Percentiles rank a stretch among this genome's conserved stretches.
These are phyloP conservation scores for Calonectria hawksworthii DNA, from an alignment of 2,329 filamentous ascomycete species.

Conservation along the genomic window DNA sequence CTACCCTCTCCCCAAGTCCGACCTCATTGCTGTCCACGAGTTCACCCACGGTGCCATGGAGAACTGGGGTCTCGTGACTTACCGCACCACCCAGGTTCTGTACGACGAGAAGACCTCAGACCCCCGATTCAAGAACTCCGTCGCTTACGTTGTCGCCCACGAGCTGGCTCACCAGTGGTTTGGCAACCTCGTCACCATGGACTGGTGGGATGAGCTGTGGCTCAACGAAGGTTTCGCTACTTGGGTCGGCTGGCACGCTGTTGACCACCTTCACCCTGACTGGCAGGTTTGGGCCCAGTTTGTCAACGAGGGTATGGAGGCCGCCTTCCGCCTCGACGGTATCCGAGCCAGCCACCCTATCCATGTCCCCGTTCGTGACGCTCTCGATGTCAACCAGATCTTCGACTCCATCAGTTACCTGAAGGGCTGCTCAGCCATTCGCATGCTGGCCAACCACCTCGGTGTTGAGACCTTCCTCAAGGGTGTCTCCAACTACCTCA, in stretches of 20 bases:
- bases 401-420: slow-evolving; percentile 98
- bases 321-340: slow-evolving; percentile 89
- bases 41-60: slow-evolving; percentile 93
- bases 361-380: slow-evolving; percentile 93
- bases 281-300: slow-evolving; percentile 99
- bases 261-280: slow-evolving; percentile 92
- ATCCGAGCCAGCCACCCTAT: slow-evolving; percentile 95
- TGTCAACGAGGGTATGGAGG: slow-evolving; percentile 94
- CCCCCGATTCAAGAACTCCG: slow-evolving; percentile 89
- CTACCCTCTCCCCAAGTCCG: slow-evolving; percentile 92
- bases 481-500: slow-evolving; percentile 91
- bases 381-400: slow-evolving; percentile 96
- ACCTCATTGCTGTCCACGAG: slow-evolving; percentile 92
- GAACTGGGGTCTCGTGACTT: slow-evolving; percentile 97
- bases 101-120: slow-evolving; percentile 95
- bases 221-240: slow-evolving; percentile 97
- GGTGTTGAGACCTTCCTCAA: slow-evolving; percentile 90
- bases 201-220: slow-evolving; percentile 96
- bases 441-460: slow-evolving; percentile 94
- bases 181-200: slow-evolving; percentile 95
- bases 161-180: slow-evolving; percentile 98
- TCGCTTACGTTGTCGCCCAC: slow-evolving; percentile 98
- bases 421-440: slow-evolving; percentile 95
- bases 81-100: slow-evolving; percentile 94
- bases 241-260: slow-evolving; percentile 96